phyloP scores from a whole-genome alignment of 495 filamentous ascomycete genomes.

The Monascus purpureus region DNA sequence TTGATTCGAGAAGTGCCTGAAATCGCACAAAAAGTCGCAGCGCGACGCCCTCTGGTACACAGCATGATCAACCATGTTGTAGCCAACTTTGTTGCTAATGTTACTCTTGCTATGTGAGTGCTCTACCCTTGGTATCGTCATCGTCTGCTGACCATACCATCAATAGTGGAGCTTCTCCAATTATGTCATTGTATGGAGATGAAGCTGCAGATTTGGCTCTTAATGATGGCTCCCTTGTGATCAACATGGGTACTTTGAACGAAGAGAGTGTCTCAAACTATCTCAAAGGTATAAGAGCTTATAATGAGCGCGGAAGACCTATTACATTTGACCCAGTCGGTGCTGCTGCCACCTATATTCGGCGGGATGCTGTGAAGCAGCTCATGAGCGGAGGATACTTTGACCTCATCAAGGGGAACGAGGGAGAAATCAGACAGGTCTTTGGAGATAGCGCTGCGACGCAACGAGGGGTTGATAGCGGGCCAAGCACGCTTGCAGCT shows the following conservation, averaged over 20 bases:
- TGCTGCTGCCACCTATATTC: conserved; percentile 64
- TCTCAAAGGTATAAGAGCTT: conserved; percentile 50
- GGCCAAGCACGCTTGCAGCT: conserved; percentile 37
- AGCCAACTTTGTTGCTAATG: conserved; percentile 85
- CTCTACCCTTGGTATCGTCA: not conserved
- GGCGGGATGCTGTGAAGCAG: conserved; percentile 53
- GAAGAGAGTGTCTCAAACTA: conserved; percentile 58
- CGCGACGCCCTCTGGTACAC: conserved; percentile 63
- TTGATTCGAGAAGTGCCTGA: conserved; percentile 33
- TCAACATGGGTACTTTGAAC: conserved; percentile 91
- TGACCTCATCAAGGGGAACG: conserved; percentile 89
- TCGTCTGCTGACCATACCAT: conserved; percentile 1
- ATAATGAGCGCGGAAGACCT: conserved; percentile 60
- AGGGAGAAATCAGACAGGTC: conserved; percentile 72
- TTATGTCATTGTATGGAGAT: conserved; percentile 79
- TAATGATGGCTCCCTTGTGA: conserved; percentile 55
- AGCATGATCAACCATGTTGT: conserved; percentile 96
- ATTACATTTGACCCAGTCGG: conserved; percentile 88
- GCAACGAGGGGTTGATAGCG: conserved; percentile 83
- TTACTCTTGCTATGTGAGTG: conserved; percentile 56
- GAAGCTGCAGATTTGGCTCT: conserved; percentile 68
- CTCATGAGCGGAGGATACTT: conserved; percentile 68
- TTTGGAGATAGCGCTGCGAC: conserved; percentile 37
- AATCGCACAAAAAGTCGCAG: conserved; percentile 44
- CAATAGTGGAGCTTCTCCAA: conserved; percentile 63